Evolutionary conservation across 768 basidiomycete species (phyloP).

Genomic region (Tephrocybe sp.): DNA sequence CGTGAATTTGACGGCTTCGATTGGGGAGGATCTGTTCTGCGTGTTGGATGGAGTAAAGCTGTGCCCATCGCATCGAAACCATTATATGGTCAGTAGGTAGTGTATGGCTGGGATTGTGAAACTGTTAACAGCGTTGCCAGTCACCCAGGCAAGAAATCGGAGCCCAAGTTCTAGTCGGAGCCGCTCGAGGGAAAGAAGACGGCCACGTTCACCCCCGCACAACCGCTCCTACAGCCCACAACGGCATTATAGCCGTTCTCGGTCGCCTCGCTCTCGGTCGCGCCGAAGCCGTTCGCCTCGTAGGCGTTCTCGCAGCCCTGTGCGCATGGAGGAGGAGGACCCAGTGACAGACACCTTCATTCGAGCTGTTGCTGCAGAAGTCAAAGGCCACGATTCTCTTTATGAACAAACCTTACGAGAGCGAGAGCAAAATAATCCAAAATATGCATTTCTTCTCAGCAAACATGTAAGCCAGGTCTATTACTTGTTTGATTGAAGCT

Average conservation of each 20-base stretch:
- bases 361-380: conserved; percentile 79
- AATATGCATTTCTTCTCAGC: conserved; percentile 73
- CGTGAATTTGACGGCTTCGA: conserved; percentile 90
- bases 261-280: conserved; percentile 36
- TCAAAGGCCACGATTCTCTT: conserved; percentile 73
- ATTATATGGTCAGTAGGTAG: conserved; percentile 64
- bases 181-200: conserved; percentile 38
- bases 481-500: conserved; percentile 3
- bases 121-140: conserved; percentile 2
- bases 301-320: conserved; percentile 51
- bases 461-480: conserved; percentile 43
- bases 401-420: conserved; percentile 76
- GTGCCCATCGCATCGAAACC: conserved; percentile 80
- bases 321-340: conserved; percentile 54
- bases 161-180: conserved; percentile 39
- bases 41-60: conserved; percentile 97
- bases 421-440: conserved; percentile 76
- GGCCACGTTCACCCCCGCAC: conserved; percentile 36
- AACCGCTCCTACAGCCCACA: conserved; percentile 52
- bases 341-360: conserved; percentile 84
- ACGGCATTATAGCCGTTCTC: conserved; percentile 41
- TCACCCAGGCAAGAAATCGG: conserved; percentile 18
- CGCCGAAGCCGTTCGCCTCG: conserved; percentile 47
- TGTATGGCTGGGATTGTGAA: neutral
- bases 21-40: conserved; percentile 86